phyloP scores from a whole-genome alignment of 2,329 filamentous ascomycete species.

The Fusarium nematophilum region DNA sequence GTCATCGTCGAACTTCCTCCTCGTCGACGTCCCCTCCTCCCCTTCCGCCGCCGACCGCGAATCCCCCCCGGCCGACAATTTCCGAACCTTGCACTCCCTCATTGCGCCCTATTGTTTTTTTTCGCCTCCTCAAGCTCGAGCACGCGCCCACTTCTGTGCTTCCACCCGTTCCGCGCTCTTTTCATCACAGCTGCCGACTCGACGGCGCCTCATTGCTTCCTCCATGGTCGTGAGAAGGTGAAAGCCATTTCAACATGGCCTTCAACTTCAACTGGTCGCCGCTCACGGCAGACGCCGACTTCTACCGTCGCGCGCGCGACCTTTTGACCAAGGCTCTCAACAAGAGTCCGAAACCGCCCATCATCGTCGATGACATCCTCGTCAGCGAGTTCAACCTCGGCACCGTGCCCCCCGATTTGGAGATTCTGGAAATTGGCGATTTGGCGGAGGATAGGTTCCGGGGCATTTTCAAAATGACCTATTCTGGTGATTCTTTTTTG shows the following conservation, averaged over 20 bases:
- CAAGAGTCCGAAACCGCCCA: slow-evolving; percentile 97
- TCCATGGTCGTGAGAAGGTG: slow-evolving; percentile 50
- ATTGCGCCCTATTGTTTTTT: slow-evolving; percentile 18
- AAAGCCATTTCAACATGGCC: slow-evolving; percentile 78
- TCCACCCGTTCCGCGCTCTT: slow-evolving; percentile 17
- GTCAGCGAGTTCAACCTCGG: slow-evolving; percentile 98
- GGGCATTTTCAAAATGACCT: slow-evolving; percentile 99
- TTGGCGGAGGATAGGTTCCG: slow-evolving; percentile 96
- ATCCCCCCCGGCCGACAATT: slow-evolving; percentile 11
- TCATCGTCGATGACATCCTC: slow-evolving; percentile 99
- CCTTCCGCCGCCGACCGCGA: slow-evolving; percentile 20
- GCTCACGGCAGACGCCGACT: slow-evolving; percentile 91
- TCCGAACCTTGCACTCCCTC: slow-evolving; percentile 23
- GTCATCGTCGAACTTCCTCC: slow-evolving; percentile 7
- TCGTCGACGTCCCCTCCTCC: slow-evolving; percentile 4
- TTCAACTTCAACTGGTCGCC: slow-evolving; percentile 99
- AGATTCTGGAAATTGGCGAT: slow-evolving; percentile 98
- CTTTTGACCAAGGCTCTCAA: slow-evolving; percentile 95
- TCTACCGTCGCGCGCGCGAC: slow-evolving; percentile 90
- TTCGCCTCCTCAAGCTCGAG: slow-evolving; percentile 17
- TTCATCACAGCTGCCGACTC: slow-evolving; percentile 35
- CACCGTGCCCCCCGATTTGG: slow-evolving; percentile 91
- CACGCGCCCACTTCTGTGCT: slow-evolving; percentile 30
- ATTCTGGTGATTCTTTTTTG: slow-evolving; percentile 93
- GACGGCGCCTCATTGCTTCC: slow-evolving; percentile 39